phyloP scores from a whole-genome alignment of 495 filamentous ascomycete genomes.

The Glarea lozoyensis region DNA sequence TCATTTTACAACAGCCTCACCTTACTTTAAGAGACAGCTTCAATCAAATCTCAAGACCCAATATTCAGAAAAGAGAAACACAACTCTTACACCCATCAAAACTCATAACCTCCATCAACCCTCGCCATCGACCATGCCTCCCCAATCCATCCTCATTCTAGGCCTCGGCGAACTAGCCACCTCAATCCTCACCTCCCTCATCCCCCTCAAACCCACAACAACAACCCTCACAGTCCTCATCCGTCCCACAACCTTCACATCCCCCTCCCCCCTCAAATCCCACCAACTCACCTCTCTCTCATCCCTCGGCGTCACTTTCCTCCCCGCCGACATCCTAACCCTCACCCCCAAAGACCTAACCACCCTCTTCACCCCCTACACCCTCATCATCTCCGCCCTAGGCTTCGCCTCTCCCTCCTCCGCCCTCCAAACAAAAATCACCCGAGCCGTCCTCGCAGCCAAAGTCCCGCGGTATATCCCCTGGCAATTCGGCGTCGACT shows the following conservation, averaged over 20 bases:
- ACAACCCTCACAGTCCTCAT: conserved; percentile 38
- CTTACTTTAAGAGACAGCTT: no score
- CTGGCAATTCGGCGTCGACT: conserved; percentile 31
- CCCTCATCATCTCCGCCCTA: conserved; percentile 44
- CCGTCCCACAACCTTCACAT: conserved; percentile 32
- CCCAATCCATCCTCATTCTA: conserved; percentile 42
- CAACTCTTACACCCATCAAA: no score
- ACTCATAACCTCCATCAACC: background rate
- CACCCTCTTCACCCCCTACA: conserved; percentile 33
- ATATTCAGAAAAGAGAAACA: no score
- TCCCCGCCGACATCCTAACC: conserved; percentile 38
- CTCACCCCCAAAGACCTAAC: conserved; percentile 30
- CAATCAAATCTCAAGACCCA: no score
- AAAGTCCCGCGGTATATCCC: conserved; percentile 59
- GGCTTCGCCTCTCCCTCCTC: conserved; percentile 38
- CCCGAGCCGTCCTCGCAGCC: conserved; percentile 40
- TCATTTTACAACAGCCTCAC: no score
- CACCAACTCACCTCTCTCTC: conserved; percentile 22
- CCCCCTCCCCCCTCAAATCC: conserved; percentile 23
- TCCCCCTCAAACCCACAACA: conserved; percentile 27
- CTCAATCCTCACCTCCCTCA: conserved; percentile 40
- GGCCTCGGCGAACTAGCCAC: conserved; percentile 54
- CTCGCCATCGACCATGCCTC: background rate
- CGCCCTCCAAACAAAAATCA: conserved; percentile 43
- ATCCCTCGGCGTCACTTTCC: conserved; percentile 28